phyloP scores from a whole-genome alignment of 2,329 filamentous ascomycete species.

The Stachybotrys chartarum region DNA sequence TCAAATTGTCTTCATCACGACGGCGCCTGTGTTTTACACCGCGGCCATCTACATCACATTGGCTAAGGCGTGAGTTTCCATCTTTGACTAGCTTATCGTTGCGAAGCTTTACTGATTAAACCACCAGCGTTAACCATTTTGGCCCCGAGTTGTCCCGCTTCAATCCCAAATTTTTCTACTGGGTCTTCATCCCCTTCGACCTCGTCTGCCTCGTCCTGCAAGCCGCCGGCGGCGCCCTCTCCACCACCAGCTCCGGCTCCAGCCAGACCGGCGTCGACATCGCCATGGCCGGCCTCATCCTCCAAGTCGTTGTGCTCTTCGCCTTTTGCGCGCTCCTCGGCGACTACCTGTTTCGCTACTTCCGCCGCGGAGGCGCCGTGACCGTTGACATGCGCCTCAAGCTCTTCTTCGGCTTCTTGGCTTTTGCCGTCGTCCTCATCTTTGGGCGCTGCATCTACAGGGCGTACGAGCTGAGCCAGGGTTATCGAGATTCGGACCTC shows the following conservation, averaged over 20 bases:
- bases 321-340: conserved; percentile 34
- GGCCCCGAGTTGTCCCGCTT: conserved; percentile 15
- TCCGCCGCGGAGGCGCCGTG: conserved; percentile 15
- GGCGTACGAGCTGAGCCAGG: conserved; percentile 49
- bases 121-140: conserved; percentile 12
- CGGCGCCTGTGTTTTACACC: conserved; percentile 21
- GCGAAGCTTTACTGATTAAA: background rate
- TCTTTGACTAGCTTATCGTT: background rate
- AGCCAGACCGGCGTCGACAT: conserved; percentile 35
- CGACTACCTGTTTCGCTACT: conserved; percentile 28
- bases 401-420: conserved; percentile 40
- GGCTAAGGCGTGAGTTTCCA: conserved; percentile 16
- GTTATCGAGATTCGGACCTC: conserved; percentile 31
- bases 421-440: conserved; percentile 45
- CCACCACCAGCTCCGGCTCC: conserved; percentile 21
- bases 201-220: conserved; percentile 44
- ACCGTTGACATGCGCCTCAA: conserved; percentile 28
- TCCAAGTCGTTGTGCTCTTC: conserved; percentile 42
- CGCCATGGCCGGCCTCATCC: conserved; percentile 42
- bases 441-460: conserved; percentile 51
- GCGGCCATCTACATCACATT: conserved; percentile 19
- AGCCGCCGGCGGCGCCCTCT: conserved; percentile 41
- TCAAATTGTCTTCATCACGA: conserved; percentile 41
- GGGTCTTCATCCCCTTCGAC: conserved; percentile 34
- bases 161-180: conserved; percentile 13